Base-by-base conservation (phyloP, 257 asterid species). In the Ilex asprella region DNA sequence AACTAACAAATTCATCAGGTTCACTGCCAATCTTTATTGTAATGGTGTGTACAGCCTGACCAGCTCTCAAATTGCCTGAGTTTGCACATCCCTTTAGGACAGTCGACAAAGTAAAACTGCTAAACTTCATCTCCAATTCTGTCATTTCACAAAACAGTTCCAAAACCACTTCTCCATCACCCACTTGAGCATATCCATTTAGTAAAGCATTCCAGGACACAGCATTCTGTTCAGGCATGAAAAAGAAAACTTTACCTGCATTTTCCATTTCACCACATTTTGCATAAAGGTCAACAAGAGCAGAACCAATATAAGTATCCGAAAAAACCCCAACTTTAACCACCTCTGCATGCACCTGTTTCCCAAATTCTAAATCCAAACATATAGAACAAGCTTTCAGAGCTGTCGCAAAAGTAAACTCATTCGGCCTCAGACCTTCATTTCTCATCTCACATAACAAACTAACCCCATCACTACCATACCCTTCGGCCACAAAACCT, bases 151-250 rank as follows among this genome's bases (percentile, higher is more conserved):
- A 56, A 61, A 83, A 90, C 77, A 85, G 66, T 29, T 66, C 73
- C 58, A 83, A 70, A 58, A 83, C 94, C 65, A 80, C 83, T 64
- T 79, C 79, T 53, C 91, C 96, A 57, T 83, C 58, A 7, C 95
- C 95, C 56, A 58, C 69, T 60, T 83, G 79, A 12, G 94, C 95
- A 86, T 85, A 82, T 60, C 96, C 97, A 68, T 84, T 87, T 62
- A 90, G 86, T 75, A 90, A 72, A 61, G 81, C 74, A 71, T 84
- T 87, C 96, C 97, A 90, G 29, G 86, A 76, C 14, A 87, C 95
- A 15, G 62, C 82, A 73, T 86, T 90, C 65, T 74, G 82, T 72
- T 79, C 78, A 2, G 97, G 93, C 84, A 90, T 80, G 71, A 64
- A 57, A 78, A 66, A 67, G 47, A 90, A 90, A 56, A 87, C 77